Evolutionary conservation across 2,329 filamentous ascomycete species (phyloP), one percentile per base, ranked within the genome.

Genomic region (Xylaria multiplex): DNA sequence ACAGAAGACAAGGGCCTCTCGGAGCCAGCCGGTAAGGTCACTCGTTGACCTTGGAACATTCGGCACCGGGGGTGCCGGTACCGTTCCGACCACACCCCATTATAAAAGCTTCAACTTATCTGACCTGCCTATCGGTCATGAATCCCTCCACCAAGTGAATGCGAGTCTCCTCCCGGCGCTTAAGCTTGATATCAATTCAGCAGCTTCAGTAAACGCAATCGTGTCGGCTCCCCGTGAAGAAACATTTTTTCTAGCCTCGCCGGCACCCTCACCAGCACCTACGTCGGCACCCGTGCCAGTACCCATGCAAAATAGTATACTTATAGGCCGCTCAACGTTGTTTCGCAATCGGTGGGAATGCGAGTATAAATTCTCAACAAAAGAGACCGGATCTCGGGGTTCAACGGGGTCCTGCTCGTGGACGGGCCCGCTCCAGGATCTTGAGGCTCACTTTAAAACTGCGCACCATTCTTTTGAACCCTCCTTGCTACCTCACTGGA

Each of bases 271-370:
- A n/a, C 67, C 32, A 66, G 13, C 37, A 40, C 37, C 37, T 13
- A 5, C 14, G 32, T n/a, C 9, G 11, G 65, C 40, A 67, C 66
- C 11, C 50, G 59, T 27, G 65, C 67, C 27, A 40, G 43, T 11
- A 14, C 49, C 22, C 50, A 27, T 43, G 14, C 24, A 67, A 22
- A 13, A 56, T 64, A 22, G 14, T 2, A 14, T 55, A 27, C 6
- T 67, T 16, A 72, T 75, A 49, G 74, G 74, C 2, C 71, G 70
- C 35, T 68, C 70, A 48, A 72, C 62, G 42, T 13, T 11, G 35
- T 63, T 27, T 27, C 52, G 24, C 9, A 71, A 68, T 52, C 71
- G 71, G 8, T 76, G 75, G 75, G 66, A 69, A 43, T 77, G 76
- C 59, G 69, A 72, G n/a, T 76, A 66, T 54, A 65, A 70, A 54